These are phyloP conservation scores for Pseudomicrostroma phylloplanum DNA, from an alignment of 1,284 basidiomycete genomes.

Conservation along the genomic window DNA sequence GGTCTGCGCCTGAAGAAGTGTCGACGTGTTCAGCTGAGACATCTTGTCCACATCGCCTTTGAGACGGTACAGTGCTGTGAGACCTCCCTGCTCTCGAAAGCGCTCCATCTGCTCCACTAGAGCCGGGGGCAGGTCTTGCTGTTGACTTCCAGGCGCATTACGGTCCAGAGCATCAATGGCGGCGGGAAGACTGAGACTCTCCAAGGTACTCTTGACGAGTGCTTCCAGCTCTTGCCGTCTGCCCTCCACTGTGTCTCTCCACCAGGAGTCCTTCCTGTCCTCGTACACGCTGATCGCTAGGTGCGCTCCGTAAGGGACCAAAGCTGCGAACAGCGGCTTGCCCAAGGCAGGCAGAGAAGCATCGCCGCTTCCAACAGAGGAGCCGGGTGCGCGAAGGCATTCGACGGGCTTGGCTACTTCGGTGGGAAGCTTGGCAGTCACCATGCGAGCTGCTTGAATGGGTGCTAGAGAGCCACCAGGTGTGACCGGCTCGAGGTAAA, in stretches of 20 bases:
- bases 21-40: constrained; percentile 60
- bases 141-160: constrained; percentile 79
- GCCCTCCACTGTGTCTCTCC: constrained; percentile 65
- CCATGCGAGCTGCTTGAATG: constrained; percentile 67
- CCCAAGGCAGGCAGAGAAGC: constrained; percentile 36
- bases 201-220: constrained; percentile 27
- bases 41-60: constrained; percentile 69
- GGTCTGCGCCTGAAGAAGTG: constrained; percentile 75
- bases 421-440: constrained; percentile 60
- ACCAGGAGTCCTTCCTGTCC: constrained; percentile 68
- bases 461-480: constrained; percentile 63
- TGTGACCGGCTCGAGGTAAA: constrained; percentile 85
- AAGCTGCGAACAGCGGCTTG: constrained; percentile 64
- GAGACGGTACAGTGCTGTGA: constrained; percentile 64
- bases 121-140: constrained; percentile 79
- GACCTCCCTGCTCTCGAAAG: constrained; percentile 66
- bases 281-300: constrained; percentile 85
- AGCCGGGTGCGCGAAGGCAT: constrained; percentile 25
- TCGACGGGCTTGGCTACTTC: constrained; percentile 55
- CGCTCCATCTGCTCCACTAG: constrained; percentile 69
- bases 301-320: constrained; percentile 81
- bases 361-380: constrained; percentile 7
- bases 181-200: constrained; percentile 60
- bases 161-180: constrained; percentile 74
- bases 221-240: constrained; percentile 65